phyloP scores from a whole-genome alignment of 1,284 basidiomycete species.

The Trichosporon coremiiforme region DNA sequence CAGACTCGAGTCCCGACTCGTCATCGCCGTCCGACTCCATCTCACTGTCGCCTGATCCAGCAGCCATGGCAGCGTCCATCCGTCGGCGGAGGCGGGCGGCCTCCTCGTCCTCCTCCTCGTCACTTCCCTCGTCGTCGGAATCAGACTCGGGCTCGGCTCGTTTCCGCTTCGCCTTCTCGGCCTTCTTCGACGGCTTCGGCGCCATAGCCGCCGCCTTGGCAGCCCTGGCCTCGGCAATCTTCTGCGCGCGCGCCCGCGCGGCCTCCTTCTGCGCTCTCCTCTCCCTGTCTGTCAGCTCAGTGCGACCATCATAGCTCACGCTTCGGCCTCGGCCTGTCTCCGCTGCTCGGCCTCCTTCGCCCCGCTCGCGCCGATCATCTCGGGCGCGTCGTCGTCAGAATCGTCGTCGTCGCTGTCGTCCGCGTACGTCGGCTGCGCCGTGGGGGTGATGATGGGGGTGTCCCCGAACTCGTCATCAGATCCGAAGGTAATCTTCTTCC shows the following conservation, averaged over 20 bases:
- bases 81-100: slow-evolving; percentile 31
- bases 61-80: slow-evolving; percentile 36
- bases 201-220: slow-evolving; percentile 26
- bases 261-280: slow-evolving; percentile 27
- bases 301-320: slow-evolving; percentile 33
- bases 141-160: background rate
- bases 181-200: slow-evolving; percentile 18
- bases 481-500: slow-evolving; percentile 42
- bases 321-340: slow-evolving; percentile 23
- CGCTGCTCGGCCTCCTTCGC: slow-evolving; percentile 27
- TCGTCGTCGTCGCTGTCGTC: slow-evolving; percentile 31
- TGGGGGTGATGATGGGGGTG: background rate
- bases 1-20: slow-evolving; percentile 42
- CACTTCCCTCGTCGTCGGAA: slow-evolving; percentile 30
- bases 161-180: slow-evolving; percentile 26
- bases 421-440: background rate
- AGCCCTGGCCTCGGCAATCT: slow-evolving; percentile 34
- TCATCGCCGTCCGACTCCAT: slow-evolving; percentile 41
- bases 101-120: slow-evolving; percentile 33
- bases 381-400: slow-evolving; percentile 46
- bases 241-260: slow-evolving; percentile 32
- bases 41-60: slow-evolving; percentile 29
- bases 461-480: slow-evolving; percentile 27
- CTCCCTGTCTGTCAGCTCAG: slow-evolving; percentile 18
- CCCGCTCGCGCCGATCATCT: slow-evolving; percentile 39